These are phyloP conservation scores for Magnusiomyces magnusii DNA, from an alignment of 1,139 yeast species.

Conservation along the genomic window DNA sequence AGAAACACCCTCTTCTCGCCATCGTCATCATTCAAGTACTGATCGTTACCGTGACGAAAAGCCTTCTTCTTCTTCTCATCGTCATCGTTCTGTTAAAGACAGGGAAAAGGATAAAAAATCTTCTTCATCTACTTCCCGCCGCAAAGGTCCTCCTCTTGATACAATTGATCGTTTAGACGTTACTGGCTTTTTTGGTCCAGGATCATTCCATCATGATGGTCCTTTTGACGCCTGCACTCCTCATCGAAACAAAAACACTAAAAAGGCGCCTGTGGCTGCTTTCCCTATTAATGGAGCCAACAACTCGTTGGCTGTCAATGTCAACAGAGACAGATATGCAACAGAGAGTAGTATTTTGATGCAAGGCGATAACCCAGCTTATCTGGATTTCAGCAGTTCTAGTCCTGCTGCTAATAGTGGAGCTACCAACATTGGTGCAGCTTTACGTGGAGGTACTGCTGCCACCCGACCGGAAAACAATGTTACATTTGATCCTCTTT, in stretches of 20 bases:
- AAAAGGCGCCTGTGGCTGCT: constrained; percentile 85
- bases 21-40: neutral
- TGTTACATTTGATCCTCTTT: constrained; percentile 53
- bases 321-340: constrained; percentile 34
- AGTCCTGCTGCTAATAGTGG: neutral
- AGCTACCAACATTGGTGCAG: neutral
- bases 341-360: constrained; percentile 31
- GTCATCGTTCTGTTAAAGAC: neutral
- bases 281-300: constrained; percentile 96
- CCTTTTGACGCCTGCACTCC: constrained; percentile 99
- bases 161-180: constrained; percentile 93
- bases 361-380: constrained; percentile 31
- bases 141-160: constrained; percentile 49
- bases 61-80: constrained; percentile 5
- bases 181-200: constrained; percentile 89
- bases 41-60: constrained; percentile 4
- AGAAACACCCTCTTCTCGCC: neutral
- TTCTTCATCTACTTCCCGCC: constrained; percentile 20
- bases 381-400: constrained; percentile 19
- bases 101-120: constrained; percentile 9
- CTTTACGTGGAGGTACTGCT: constrained; percentile 4
- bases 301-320: constrained; percentile 55
- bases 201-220: constrained; percentile 90
- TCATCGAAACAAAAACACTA: constrained; percentile 72
- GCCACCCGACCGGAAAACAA: constrained; percentile 8